phyloP scores from a whole-genome alignment of 2,329 filamentous ascomycete species.

The Cadophora malorum region DNA sequence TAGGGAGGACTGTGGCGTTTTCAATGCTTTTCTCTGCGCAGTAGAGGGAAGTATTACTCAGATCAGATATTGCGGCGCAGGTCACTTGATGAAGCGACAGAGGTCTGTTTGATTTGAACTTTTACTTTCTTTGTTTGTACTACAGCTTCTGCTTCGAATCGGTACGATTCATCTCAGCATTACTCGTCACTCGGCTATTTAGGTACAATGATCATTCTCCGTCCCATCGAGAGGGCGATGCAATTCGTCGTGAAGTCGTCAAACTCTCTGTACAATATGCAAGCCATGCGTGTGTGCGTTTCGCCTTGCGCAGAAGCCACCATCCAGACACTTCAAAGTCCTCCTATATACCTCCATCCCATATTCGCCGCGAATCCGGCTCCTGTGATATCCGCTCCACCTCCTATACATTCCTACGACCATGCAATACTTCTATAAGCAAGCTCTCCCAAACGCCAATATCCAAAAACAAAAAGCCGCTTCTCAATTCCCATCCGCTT shows the following conservation, averaged over 20 bases:
- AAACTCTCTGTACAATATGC: constrained; percentile 19
- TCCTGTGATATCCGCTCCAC: background rate
- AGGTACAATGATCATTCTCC: background rate
- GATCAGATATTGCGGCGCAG: too few species aligned
- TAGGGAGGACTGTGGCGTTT: too few species aligned
- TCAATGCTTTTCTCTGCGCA: too few species aligned
- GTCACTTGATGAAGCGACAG: background rate
- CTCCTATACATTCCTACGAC: background rate
- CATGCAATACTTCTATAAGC: constrained; percentile 9
- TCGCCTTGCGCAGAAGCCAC: background rate
- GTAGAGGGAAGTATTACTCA: too few species aligned
- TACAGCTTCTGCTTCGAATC: background rate
- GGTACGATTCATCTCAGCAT: constrained; percentile 1
- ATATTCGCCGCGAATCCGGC: background rate
- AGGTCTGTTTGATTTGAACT: background rate
- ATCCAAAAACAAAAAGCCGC: constrained; percentile 12
- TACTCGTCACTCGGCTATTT: background rate
- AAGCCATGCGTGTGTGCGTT: constrained; percentile 12
- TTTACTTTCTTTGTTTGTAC: background rate
- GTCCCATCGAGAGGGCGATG: background rate
- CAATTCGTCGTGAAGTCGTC: constrained; percentile 16
- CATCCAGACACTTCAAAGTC: background rate
- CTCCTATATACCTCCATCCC: constrained; percentile 1
- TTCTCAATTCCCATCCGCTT: background rate
- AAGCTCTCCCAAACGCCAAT: constrained; percentile 5